phyloP scores from a whole-genome alignment of 495 filamentous ascomycete species.

The Penicillium manginii region DNA sequence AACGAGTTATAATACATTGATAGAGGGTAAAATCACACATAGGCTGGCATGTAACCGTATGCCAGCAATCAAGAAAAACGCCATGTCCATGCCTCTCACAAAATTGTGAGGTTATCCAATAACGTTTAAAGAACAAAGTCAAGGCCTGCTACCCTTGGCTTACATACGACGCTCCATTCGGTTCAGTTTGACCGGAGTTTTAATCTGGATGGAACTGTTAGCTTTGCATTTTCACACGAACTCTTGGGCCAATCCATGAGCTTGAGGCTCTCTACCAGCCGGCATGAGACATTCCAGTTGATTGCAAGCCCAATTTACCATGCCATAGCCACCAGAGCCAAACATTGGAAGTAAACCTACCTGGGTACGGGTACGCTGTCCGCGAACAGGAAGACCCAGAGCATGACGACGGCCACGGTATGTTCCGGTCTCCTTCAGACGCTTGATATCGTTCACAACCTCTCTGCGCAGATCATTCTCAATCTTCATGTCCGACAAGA shows the following conservation, averaged over 20 bases:
- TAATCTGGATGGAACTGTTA: slow-evolving; percentile 54
- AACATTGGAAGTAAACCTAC: slow-evolving; percentile 41
- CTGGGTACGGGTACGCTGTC: slow-evolving; percentile 85
- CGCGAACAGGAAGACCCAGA: slow-evolving; percentile 82
- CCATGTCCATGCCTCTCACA: slow-evolving; percentile 43
- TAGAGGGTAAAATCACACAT: slow-evolving; percentile 26
- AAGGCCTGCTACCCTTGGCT: slow-evolving; percentile 19
- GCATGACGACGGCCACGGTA: slow-evolving; percentile 91
- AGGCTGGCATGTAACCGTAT: slow-evolving; percentile 22
- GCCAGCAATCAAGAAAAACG: slow-evolving; percentile 42
- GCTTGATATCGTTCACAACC: slow-evolving; percentile 79
- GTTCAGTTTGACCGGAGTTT: slow-evolving; percentile 80
- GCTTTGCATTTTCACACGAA: background rate
- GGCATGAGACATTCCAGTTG: background rate
- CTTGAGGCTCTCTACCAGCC: background rate
- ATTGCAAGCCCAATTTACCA: background rate
- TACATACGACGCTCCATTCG: slow-evolving; percentile 67
- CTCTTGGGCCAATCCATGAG: background rate
- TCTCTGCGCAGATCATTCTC: slow-evolving; percentile 84
- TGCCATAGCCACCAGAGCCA: background rate
- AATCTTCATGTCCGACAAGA: slow-evolving; percentile 88
- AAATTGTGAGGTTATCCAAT: slow-evolving; percentile 31
- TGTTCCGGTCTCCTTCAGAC: slow-evolving; percentile 87
- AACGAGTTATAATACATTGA: slow-evolving; percentile 36
- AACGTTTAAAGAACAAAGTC: slow-evolving; percentile 17